Evolutionary conservation across 371 early-diverging fungal genomes (phyloP), one percentile per base, ranked within the genome.

Genomic region (Rhizopus microsporus): DNA sequence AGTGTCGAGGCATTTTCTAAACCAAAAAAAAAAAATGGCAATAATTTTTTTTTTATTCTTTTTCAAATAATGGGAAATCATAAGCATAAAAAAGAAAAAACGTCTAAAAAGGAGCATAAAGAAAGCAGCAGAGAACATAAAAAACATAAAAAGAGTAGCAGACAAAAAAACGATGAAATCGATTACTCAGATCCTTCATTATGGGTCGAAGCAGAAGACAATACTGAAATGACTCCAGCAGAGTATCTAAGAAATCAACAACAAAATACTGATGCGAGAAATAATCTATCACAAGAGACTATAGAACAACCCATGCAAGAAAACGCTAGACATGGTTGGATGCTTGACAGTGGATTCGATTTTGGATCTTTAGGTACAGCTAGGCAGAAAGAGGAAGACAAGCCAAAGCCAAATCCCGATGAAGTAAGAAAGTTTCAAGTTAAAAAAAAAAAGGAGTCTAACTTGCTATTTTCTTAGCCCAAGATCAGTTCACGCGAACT

Each of bases 1-100:
- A 95, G 72, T 98, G 98, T 31, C 97, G 84, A 47, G 90, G 86
- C 93, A 93, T 93, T 16, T 40, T 31, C 15, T 29, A 32, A 43
- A 17, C 2, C 5, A 34, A 48, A 49, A 8, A 47, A 39, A 60
- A 49, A 48, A 42, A 31, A 37, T n/a, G n/a, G 32, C n/a, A 12
- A 50, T 39, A 37, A 48, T 30, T 52, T 38, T 52, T 52, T 50
- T 35, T 54, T 62, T 33, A 49, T 49, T 43, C 49, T 40, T 46
- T 16, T 3, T 31, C n/a, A 23, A 44, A 62, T 5, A 34, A 77
- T 77, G 77, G 77, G 77, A 15, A 74, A 77, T 35, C 72, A 72
- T 57, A 77, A 71, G 50, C 72, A 69, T 46, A 71, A 71, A 51
- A 65, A 59, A 60, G 60, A 55, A 54, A 67, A 66, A 38, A 62